Conservation (phyloP, 345 rosid species). For the Brassica juncea region DNA sequence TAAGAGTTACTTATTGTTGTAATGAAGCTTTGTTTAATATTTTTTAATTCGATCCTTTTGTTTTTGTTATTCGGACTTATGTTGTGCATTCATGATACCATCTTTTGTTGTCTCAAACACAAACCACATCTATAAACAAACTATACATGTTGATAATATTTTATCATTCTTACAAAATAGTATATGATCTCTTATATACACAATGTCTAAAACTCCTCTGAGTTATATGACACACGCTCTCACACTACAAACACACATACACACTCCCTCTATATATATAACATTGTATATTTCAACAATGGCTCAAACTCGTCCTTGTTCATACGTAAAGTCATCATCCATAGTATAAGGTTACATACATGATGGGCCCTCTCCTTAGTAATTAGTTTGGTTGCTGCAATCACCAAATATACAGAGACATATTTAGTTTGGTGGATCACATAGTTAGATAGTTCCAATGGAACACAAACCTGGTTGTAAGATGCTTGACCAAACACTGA, state of each 20-base stretch:
- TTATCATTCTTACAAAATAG: not conserved
- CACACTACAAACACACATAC: not conserved
- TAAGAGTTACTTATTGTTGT: not conserved
- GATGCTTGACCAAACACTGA: constrained; percentile 60
- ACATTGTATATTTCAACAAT: not conserved
- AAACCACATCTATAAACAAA: not conserved
- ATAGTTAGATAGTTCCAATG: not conserved
- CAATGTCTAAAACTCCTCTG: not conserved
- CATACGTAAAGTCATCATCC: not conserved
- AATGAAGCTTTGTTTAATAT: not conserved
- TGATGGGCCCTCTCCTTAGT: not conserved
- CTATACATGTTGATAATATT: not conserved
- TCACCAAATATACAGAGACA: not conserved
- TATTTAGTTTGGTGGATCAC: not conserved
- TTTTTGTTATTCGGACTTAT: not conserved
- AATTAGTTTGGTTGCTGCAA: not conserved
- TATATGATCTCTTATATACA: not conserved
- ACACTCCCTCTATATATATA: not conserved
- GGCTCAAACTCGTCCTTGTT: not conserved
- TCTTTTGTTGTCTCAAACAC: not conserved
- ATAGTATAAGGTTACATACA: not conserved
- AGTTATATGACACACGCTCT: not conserved
- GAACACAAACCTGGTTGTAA: constrained; percentile 45
- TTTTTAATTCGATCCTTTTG: not conserved
- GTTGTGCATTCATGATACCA: not conserved